Percentiles rank a stretch among this genome's conserved stretches.
Conservation (phyloP, 2,329 filamentous ascomycete species). For the Fusarium praegraminearum region DNA sequence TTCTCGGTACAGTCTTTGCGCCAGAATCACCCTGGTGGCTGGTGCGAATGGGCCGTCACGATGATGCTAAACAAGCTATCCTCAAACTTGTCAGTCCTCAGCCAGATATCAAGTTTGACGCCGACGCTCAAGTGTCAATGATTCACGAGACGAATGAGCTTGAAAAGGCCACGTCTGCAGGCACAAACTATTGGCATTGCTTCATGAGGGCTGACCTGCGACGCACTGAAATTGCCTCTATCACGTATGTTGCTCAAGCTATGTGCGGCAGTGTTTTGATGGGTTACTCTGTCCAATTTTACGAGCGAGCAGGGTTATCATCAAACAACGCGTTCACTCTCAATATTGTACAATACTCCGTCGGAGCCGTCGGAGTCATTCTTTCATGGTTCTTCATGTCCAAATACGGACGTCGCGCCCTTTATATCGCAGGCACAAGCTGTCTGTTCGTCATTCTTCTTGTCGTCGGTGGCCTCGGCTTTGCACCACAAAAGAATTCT, state of each 20-base stretch:
- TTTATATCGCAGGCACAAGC: slow-evolving; percentile 62
- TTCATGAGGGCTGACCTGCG: slow-evolving; percentile 61
- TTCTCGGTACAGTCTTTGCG: slow-evolving; percentile 57
- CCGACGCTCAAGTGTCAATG: slow-evolving; percentile 39
- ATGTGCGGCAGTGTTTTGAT: slow-evolving; percentile 59
- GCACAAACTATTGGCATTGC: slow-evolving; percentile 60
- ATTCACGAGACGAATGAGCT: slow-evolving; percentile 57
- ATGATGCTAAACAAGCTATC: slow-evolving; percentile 35
- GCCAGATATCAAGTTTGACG: slow-evolving; percentile 36
- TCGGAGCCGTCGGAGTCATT: slow-evolving; percentile 60
- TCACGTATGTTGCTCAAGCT: slow-evolving; percentile 58
- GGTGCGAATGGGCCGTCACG: slow-evolving; percentile 48
- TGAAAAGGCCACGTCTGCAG: slow-evolving; percentile 55
- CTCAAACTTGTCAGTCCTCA: slow-evolving; percentile 45
- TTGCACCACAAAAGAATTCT: slow-evolving; percentile 62
- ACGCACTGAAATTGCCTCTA: slow-evolving; percentile 59
- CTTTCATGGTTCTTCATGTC: slow-evolving; percentile 59
- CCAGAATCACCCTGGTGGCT: slow-evolving; percentile 65
- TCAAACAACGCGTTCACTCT: slow-evolving; percentile 53
- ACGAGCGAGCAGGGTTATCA: slow-evolving; percentile 56
- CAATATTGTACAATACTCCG: slow-evolving; percentile 57
- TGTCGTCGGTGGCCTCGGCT: slow-evolving; percentile 57
- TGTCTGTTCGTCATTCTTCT: slow-evolving; percentile 59
- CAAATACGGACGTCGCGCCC: slow-evolving; percentile 57
- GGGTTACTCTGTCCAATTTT: slow-evolving; percentile 69